These are phyloP conservation scores for Salix caprea DNA, from an alignment of 345 rosid species.

Conservation along the genomic window DNA sequence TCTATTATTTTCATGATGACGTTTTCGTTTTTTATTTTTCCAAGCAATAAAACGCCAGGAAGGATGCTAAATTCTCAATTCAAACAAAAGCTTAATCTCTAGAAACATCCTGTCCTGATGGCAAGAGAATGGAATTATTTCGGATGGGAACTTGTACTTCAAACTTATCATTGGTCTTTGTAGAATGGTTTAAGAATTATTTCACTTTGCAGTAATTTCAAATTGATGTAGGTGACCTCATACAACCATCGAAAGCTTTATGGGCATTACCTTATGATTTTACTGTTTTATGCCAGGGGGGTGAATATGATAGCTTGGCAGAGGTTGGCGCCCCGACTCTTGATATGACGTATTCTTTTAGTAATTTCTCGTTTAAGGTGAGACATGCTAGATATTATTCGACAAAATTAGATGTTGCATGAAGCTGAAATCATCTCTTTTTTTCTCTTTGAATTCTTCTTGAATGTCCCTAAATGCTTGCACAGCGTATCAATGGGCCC, in stretches of 20 bases:
- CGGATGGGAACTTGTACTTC: neutral
- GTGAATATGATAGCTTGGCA: constrained; percentile 72
- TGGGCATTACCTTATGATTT: neutral
- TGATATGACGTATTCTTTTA: constrained; percentile 79
- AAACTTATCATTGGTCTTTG: neutral
- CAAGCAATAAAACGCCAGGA: neutral
- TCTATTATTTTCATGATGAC: neutral
- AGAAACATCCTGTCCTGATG: neutral
- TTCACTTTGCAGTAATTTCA: neutral
- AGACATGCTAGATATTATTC: constrained; percentile 10
- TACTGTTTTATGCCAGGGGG: constrained; percentile 48
- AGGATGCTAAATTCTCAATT: neutral
- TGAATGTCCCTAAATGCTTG: neutral
- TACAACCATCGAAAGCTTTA: neutral
- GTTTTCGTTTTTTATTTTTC: too few relatives aligned
- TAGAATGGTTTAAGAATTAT: neutral
- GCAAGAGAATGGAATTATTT: neutral
- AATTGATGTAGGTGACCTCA: neutral
- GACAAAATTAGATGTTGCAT: neutral
- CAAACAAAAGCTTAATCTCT: too few relatives aligned
- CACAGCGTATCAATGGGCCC: neutral
- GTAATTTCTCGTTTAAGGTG: constrained; percentile 95
- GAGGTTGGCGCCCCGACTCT: constrained; percentile 64
- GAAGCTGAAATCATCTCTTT: neutral
- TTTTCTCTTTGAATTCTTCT: neutral